Evolutionary conservation across 2,329 filamentous ascomycete species (phyloP), one percentile per base, ranked within the genome.

Genomic region (Talaromyces atroroseus): DNA sequence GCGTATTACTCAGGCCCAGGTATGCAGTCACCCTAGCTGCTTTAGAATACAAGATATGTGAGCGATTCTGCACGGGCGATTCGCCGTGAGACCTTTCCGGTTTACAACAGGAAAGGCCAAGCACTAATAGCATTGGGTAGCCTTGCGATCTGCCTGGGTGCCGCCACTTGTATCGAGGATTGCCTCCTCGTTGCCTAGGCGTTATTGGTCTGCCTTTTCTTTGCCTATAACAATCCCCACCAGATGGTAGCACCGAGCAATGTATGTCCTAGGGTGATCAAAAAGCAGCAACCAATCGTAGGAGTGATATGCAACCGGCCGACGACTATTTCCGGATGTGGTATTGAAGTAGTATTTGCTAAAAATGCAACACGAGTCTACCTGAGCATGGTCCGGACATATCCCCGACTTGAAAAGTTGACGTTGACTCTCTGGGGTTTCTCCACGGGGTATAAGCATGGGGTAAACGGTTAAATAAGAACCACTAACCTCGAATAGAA

Each of bases 221-320:
- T 14, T 40, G 3, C 16, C 12, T 18, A 18, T 40, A 8, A 4
- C 4, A 4, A 29, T 8, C 26, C 26, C 26, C 26, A 29, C 26
- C 8, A 29, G 26, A 29, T 29, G 26, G 26, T 29, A 29, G 8
- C 26, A 29, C 26, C 26, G 26, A 29, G 26, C 8, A 4, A 29
- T 29, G 26, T 29, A 29, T 18, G 5, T 40, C 14, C 34, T n/a
- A 38, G 16, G 34, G 34, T 38, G 34, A 14, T 14, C 12, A 40
- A 40, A 40, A 40, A 18, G n/a, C 16, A 40, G n/a, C n/a, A 18
- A 40, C 40, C 40, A 52, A 52, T 29, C n/a, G 26, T 2, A n/a
- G 18, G 18, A n/a, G 5, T 4, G 4, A 40, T 40, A 52, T 52
- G 50, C 50, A 52, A 45, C 40, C 50, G 50, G 50, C 40, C 50